Evolutionary conservation across 2,329 filamentous ascomycete species (phyloP), one percentile per base, ranked within the genome.

Genomic region (Fusarium sp.): DNA sequence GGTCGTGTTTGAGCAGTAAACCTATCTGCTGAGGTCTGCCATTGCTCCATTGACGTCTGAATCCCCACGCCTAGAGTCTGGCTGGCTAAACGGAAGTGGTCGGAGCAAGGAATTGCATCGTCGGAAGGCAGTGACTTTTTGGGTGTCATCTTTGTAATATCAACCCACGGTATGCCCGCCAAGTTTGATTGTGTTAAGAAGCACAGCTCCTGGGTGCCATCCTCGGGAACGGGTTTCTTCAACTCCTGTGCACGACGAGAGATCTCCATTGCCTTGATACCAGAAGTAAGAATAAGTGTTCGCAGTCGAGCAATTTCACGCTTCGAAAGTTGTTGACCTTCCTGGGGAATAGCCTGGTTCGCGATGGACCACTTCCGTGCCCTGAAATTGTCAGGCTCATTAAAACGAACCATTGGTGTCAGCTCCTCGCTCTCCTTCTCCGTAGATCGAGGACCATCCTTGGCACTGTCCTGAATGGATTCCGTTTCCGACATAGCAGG

Each of bases 221-320:
- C 69, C 3, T 70, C 61, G 54, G 59, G 54, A 28, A 80, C 79
- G 1, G 83, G 77, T 20, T 79, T 76, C 48, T 79, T 80, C 12
- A 78, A 76, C 35, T 84, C 83, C 43, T 90, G 80, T 6, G 91
- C 89, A 46, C 91, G 88, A 6, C 89, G 86, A 28, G 85, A 85
- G 56, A 98, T 92, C 75, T 96, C 93, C 74, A 90, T 90, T 1
- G 95, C 94, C 80, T 97, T 97, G 75, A 98, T 90, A n/a, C 94
- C 94, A 0, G 93, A 93, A 67, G 91, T 92, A 23, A 97, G 84
- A 39, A 97, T 87, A 11, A 97, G 84, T 1, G 93, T 88, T 59
- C 89, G 87, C 4, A 94, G 85, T n/a, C 93, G 90, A 18, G 92
- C 92, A 54, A 97, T 86, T 72, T 98, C 95, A n/a, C 88, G 88